Evolutionary conservation across 2,329 filamentous ascomycete species (phyloP).

Genomic region (Diaporthe vaccinii): DNA sequence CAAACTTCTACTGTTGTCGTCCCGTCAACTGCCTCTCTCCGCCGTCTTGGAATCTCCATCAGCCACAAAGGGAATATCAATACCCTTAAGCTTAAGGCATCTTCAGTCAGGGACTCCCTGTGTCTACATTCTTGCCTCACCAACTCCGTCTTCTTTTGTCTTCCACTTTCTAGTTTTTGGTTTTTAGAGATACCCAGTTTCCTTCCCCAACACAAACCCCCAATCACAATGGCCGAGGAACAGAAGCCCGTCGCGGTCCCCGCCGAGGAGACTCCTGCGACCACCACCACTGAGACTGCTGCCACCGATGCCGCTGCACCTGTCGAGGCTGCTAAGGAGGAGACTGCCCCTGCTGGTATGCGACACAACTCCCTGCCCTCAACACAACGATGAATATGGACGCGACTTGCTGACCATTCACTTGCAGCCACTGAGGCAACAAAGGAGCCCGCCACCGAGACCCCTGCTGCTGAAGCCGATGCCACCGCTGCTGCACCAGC

Average conservation of each 20-base stretch:
- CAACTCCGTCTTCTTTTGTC: slow-evolving; percentile 30
- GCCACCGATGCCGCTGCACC: slow-evolving; percentile 45
- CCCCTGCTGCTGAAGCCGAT: slow-evolving; percentile 53
- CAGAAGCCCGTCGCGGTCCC: slow-evolving; percentile 77
- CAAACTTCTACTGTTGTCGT: slow-evolving; percentile 38
- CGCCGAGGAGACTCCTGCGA: slow-evolving; percentile 61
- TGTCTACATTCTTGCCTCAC: slow-evolving; percentile 4
- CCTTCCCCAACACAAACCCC: slow-evolving; percentile 41
- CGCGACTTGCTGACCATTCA: background rate
- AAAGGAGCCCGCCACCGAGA: slow-evolving; percentile 53
- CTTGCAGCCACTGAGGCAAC: slow-evolving; percentile 47
- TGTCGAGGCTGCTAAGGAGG: slow-evolving; percentile 39
- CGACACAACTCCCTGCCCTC: background rate
- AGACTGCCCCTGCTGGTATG: slow-evolving; percentile 41
- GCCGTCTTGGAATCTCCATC: slow-evolving; percentile 30
- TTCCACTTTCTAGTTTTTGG: slow-evolving; percentile 42
- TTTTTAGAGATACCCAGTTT: slow-evolving; percentile 65
- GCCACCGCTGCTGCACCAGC: slow-evolving; percentile 51
- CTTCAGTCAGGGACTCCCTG: slow-evolving; percentile 32
- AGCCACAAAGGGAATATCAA: slow-evolving; percentile 29
- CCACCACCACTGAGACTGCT: slow-evolving; percentile 42
- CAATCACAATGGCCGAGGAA: slow-evolving; percentile 78
- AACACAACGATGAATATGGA: background rate
- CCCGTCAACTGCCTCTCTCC: slow-evolving; percentile 28
- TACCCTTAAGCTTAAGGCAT: slow-evolving; percentile 32